Conservation (phyloP, 164 flowering plant genomes). For the Santalum album region DNA sequence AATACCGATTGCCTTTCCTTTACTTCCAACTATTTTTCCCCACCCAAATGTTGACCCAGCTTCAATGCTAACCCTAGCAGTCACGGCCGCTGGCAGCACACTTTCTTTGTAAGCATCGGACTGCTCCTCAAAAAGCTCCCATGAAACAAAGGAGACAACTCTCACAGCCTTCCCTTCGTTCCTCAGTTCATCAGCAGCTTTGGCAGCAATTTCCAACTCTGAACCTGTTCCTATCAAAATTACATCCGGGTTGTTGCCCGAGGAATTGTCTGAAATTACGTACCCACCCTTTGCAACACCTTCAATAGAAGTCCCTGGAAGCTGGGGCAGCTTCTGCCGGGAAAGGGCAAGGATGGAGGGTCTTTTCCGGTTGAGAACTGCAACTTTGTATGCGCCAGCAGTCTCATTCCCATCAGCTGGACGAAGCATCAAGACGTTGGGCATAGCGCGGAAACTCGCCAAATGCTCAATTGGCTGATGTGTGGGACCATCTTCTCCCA, state of each 20-base stretch:
- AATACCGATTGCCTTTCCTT: slow-evolving; percentile 85
- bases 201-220: slow-evolving; percentile 77
- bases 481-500: slow-evolving; percentile 99
- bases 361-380: slow-evolving; percentile 65
- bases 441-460: slow-evolving; percentile 99
- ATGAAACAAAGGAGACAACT: slow-evolving; percentile 78
- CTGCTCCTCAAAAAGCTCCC: slow-evolving; percentile 92
- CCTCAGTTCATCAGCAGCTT: slow-evolving; percentile 83
- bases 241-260: slow-evolving; percentile 83
- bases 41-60: slow-evolving; percentile 96
- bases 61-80: slow-evolving; percentile 90
- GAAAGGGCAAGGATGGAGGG: slow-evolving; percentile 94
- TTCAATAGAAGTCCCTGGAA: slow-evolving; percentile 81
- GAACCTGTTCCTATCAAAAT: slow-evolving; percentile 96
- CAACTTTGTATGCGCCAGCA: slow-evolving; percentile 92
- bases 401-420: slow-evolving; percentile 98
- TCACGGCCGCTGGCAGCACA: slow-evolving; percentile 68
- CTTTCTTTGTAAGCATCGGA: slow-evolving; percentile 89
- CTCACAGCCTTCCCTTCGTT: slow-evolving; percentile 83
- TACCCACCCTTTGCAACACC: slow-evolving; percentile 94
- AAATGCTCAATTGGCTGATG: slow-evolving; percentile 98
- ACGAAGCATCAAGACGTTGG: slow-evolving; percentile 88
- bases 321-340: slow-evolving; percentile 79
- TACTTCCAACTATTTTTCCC: slow-evolving; percentile 64
- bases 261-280: slow-evolving; percentile 67